A percentile compares a stretch with the other conserved stretches of the same genome.
phyloP scores from a whole-genome alignment of 306 rosid species.

The Gynostemma pentaphyllum region DNA sequence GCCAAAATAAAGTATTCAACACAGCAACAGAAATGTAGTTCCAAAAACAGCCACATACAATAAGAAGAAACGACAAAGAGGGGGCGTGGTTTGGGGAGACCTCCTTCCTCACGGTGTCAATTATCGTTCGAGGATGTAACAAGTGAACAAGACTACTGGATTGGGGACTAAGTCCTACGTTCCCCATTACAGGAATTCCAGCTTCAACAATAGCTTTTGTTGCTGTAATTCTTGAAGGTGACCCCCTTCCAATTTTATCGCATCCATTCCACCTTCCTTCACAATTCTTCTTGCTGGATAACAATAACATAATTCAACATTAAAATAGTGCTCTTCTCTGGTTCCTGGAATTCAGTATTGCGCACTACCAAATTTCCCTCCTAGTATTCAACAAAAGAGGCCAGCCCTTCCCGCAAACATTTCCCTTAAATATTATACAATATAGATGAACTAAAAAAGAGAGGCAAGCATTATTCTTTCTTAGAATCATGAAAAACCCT shows the following conservation, averaged over 20 bases:
- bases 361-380: too few relatives aligned
- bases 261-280: conserved; percentile 92
- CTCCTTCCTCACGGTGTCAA: too few relatives aligned
- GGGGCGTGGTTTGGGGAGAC: conserved; percentile 22
- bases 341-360: too few relatives aligned
- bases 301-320: background rate
- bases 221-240: conserved; percentile 65
- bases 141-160: conserved; percentile 91
- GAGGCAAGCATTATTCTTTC: too few relatives aligned
- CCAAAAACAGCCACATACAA: background rate
- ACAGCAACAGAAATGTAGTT: background rate
- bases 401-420: too few relatives aligned
- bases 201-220: conserved; percentile 79
- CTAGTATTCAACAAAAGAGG: too few relatives aligned
- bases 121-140: conserved; percentile 80
- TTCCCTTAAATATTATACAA: background rate
- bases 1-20: conserved; percentile 12
- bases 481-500: background rate
- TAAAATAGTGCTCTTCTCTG: too few relatives aligned
- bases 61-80: background rate
- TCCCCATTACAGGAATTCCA: conserved; percentile 92
- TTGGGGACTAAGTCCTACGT: conserved; percentile 91
- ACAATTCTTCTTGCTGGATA: conserved; percentile 55
- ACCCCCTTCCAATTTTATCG: conserved; percentile 82
- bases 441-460: too few relatives aligned